Evolutionary conservation across 2,329 filamentous ascomycete genomes (phyloP).

Genomic region (Fusarium bactridioides): DNA sequence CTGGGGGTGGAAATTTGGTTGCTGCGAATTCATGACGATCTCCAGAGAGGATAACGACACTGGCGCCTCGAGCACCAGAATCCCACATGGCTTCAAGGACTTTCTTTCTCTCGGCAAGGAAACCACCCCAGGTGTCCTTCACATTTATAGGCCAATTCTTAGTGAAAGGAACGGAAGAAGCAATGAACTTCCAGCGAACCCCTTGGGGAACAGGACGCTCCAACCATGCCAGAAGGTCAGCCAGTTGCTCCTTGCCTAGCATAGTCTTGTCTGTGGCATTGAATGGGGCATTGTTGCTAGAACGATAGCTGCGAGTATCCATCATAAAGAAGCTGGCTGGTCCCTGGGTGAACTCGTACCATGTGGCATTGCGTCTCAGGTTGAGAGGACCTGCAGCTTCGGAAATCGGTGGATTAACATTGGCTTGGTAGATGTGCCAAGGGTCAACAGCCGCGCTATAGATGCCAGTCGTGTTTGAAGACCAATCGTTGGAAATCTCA

Average conservation of each 20-base stretch:
- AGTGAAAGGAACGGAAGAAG: conserved; percentile 91
- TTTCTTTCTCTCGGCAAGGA: conserved; percentile 77
- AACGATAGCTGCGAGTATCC: conserved; percentile 89
- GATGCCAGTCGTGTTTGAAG: conserved; percentile 79
- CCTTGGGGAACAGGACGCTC: conserved; percentile 74
- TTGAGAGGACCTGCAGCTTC: conserved; percentile 55
- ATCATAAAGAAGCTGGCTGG: conserved; percentile 95
- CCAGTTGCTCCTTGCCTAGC: conserved; percentile 81
- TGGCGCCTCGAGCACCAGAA: conserved; percentile 75
- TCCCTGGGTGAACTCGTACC: conserved; percentile 89
- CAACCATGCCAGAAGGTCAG: conserved; percentile 82
- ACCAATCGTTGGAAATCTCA: conserved; percentile 96
- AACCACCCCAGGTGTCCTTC: conserved; percentile 93
- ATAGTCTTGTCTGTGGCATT: conserved; percentile 79
- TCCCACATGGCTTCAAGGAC: conserved; percentile 95
- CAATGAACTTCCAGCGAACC: conserved; percentile 92
- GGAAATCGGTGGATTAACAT: conserved; percentile 80
- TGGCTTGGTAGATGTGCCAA: conserved; percentile 85
- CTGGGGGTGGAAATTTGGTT: conserved; percentile 75
- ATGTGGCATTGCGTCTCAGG: conserved; percentile 68
- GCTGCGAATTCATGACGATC: conserved; percentile 98
- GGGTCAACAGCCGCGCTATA: conserved; percentile 83
- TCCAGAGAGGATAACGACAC: conserved; percentile 85
- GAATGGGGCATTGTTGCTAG: conserved; percentile 67
- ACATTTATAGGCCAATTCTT: conserved; percentile 95